Evolutionary conservation across 768 basidiomycete species (phyloP).

Genomic region (Boletus pseudo-olivaceus): DNA sequence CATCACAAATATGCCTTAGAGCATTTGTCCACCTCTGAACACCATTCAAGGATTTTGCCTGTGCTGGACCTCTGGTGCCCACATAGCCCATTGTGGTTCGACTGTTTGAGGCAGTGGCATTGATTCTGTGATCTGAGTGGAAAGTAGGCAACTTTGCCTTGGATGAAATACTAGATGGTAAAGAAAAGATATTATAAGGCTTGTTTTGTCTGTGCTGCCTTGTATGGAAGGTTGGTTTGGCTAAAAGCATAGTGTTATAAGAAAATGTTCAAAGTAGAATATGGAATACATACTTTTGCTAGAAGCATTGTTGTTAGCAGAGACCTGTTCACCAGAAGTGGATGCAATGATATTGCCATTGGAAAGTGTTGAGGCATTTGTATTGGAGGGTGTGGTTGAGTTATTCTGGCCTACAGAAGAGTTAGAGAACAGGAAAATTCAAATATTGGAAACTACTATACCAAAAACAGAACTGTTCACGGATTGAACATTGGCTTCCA

Average conservation of each 20-base stretch:
- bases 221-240: neutral
- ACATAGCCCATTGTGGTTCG: neutral
- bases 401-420: neutral
- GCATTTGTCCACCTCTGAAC: conserved; percentile 16
- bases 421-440: neutral
- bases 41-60: neutral
- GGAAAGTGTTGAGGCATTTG: neutral
- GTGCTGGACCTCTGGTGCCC: neutral
- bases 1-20: conserved; percentile 2
- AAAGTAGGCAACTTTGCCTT: neutral
- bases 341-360: too few relatives aligned
- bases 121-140: neutral
- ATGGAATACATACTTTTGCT: neutral
- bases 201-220: neutral
- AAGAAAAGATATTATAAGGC: neutral
- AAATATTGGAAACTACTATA: neutral
- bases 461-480: neutral
- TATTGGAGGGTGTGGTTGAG: neutral
- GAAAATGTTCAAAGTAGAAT: neutral
- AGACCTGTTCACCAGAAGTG: too few relatives aligned
- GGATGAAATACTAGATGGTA: neutral
- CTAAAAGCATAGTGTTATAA: neutral
- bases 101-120: neutral
- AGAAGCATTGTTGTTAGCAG: too few relatives aligned
- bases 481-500: too few relatives aligned